A percentile compares a stretch with the other conserved stretches of the same genome.
phyloP scores from a whole-genome alignment of 2,329 filamentous ascomycete species.

The Xylaria hypoxylon region DNA sequence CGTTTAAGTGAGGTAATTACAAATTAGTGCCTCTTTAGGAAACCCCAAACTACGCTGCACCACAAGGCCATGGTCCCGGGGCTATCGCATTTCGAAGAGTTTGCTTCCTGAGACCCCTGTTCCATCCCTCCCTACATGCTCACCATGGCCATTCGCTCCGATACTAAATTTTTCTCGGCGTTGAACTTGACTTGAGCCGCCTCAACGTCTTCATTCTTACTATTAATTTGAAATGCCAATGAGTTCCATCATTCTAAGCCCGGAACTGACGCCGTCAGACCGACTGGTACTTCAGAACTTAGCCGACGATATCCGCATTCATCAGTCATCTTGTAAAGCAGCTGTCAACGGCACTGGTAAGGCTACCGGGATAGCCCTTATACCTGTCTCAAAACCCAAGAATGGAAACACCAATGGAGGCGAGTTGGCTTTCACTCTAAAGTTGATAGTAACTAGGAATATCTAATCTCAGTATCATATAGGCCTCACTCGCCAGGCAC shows the following conservation, averaged over 20 bases:
- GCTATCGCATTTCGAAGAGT: neutral
- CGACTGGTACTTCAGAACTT: slow-evolving; percentile 56
- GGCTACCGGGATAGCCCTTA: slow-evolving; percentile 22
- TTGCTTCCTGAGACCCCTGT: slow-evolving; percentile 10
- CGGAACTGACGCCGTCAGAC: slow-evolving; percentile 57
- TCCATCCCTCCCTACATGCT: slow-evolving; percentile 10
- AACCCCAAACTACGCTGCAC: neutral
- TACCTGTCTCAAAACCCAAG: slow-evolving; percentile 14
- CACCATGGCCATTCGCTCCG: neutral
- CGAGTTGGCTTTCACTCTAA: slow-evolving; percentile 13
- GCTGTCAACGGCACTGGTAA: slow-evolving; percentile 24
- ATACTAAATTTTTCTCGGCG: neutral
- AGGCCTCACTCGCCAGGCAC: slow-evolving; percentile 32
- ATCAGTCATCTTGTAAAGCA: slow-evolving; percentile 30
- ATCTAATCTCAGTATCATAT: slow-evolving; percentile 10
- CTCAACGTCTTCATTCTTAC: neutral
- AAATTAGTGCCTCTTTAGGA: slow-evolving; percentile 5
- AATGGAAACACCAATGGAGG: slow-evolving; percentile 35
- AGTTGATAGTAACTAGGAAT: neutral
- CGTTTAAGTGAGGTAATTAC: neutral
- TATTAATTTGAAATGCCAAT: slow-evolving; percentile 3
- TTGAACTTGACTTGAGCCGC: slow-evolving; percentile 21
- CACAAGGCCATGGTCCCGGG: too few relatives aligned
- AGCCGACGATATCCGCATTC: slow-evolving; percentile 53
- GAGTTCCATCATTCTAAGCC: slow-evolving; percentile 52